Conservation (phyloP, 2,329 filamentous ascomycete species). For the Apiospora hydei region DNA sequence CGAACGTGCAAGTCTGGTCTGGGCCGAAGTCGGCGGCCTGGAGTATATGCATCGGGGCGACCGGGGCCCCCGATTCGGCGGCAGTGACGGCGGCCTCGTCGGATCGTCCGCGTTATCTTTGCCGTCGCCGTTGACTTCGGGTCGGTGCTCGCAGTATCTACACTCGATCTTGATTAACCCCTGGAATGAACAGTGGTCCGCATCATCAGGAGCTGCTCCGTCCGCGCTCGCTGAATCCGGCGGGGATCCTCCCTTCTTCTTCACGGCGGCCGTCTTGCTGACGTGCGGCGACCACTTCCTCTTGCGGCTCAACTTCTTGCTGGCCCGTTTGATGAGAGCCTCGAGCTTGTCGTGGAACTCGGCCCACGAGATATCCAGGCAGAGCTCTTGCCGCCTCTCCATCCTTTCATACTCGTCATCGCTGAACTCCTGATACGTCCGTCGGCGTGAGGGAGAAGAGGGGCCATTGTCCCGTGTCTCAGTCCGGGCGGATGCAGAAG, state of each 20-base stretch:
- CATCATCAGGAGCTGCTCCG: not conserved
- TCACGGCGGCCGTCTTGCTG: not conserved
- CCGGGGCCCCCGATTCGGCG: constrained; percentile 28
- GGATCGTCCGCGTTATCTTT: not conserved
- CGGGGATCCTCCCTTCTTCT: not conserved
- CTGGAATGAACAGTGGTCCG: not conserved
- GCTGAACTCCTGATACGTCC: not conserved
- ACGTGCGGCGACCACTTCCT: constrained; percentile 10
- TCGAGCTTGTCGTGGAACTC: not conserved
- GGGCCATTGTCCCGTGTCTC: not conserved
- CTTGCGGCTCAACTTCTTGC: not conserved
- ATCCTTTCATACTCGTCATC: not conserved
- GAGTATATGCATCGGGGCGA: constrained; percentile 37
- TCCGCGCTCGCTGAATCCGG: not conserved
- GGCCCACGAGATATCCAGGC: not conserved
- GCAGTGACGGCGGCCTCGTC: too few relatives aligned
- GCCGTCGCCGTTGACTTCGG: constrained; percentile 11
- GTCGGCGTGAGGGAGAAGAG: not conserved
- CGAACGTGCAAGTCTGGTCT: constrained; percentile 31
- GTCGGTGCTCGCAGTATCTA: constrained; percentile 35
- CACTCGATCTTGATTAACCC: constrained; percentile 28
- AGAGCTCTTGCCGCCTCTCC: not conserved
- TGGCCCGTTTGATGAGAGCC: not conserved
- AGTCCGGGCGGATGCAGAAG: not conserved
- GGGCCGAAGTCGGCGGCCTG: constrained; percentile 24